Evolutionary conservation across 2,329 filamentous ascomycete genomes (phyloP).

Genomic region (Venturia aucupariae): DNA sequence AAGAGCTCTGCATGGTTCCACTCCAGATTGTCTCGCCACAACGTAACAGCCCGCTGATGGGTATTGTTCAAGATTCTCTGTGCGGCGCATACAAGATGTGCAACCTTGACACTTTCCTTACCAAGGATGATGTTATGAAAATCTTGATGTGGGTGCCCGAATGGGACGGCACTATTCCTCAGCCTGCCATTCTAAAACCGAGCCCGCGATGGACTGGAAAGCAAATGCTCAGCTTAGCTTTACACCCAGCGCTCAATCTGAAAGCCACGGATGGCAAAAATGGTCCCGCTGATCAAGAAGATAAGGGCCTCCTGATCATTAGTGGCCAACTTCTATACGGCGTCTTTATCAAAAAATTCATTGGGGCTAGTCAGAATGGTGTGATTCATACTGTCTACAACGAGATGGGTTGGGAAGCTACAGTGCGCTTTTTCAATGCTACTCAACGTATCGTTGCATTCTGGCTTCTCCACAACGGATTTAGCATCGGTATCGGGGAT

Average conservation of each 20-base stretch:
- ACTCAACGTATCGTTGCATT: constrained; percentile 92
- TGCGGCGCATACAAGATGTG: constrained; percentile 97
- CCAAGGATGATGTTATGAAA: constrained; percentile 90
- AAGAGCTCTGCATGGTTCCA: constrained; percentile 93
- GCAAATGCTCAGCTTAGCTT: constrained; percentile 88
- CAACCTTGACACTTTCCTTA: constrained; percentile 82
- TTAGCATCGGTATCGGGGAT: constrained; percentile 97
- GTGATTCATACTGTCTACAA: constrained; percentile 96
- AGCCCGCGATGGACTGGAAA: constrained; percentile 94
- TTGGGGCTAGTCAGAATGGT: constrained; percentile 83
- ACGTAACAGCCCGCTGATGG: constrained; percentile 94
- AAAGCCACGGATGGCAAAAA: constrained; percentile 47
- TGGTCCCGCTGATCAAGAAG: constrained; percentile 53
- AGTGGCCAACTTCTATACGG: constrained; percentile 86
- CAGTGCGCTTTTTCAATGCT: constrained; percentile 93
- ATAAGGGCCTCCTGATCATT: constrained; percentile 74
- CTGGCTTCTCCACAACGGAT: constrained; percentile 92
- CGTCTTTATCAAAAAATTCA: constrained; percentile 83
- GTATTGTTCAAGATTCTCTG: constrained; percentile 96
- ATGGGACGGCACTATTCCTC: constrained; percentile 92
- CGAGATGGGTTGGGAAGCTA: constrained; percentile 74
- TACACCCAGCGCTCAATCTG: constrained; percentile 77
- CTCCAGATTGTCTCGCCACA: constrained; percentile 97
- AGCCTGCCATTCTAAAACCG: constrained; percentile 89
- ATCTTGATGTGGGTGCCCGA: constrained; percentile 94